phyloP scores from a whole-genome alignment of 352 stramenopile species.

The Pythium pyrilobum region DNA sequence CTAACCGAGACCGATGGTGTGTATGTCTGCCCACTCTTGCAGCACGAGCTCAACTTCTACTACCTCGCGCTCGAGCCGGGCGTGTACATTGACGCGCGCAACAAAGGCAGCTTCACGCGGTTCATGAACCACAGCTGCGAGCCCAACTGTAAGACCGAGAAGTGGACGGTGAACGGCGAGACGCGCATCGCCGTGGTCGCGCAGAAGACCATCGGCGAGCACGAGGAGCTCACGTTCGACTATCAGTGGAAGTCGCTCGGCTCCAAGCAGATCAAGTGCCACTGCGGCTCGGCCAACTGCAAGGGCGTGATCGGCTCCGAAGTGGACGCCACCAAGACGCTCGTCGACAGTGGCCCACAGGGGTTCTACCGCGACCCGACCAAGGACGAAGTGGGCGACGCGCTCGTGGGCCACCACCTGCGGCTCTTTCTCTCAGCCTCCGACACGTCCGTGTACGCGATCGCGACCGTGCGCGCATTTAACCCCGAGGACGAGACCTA shows the following conservation, averaged over 20 bases:
- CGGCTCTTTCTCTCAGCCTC: constrained; percentile 55
- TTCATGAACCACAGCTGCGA: constrained; percentile 97
- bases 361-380: constrained; percentile 69
- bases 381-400: constrained; percentile 36
- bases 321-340: constrained; percentile 21
- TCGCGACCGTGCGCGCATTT: constrained; percentile 15
- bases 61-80: constrained; percentile 76
- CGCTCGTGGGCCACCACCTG: constrained; percentile 50
- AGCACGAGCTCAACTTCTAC: constrained; percentile 87
- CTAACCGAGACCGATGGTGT: too few species aligned
- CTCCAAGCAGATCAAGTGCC: constrained; percentile 76
- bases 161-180: constrained; percentile 90
- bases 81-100: constrained; percentile 86
- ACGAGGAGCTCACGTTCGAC: constrained; percentile 95
- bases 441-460: constrained; percentile 52
- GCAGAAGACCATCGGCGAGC: constrained; percentile 77
- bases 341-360: constrained; percentile 30
- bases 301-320: constrained; percentile 75
- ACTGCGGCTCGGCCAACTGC: constrained; percentile 56
- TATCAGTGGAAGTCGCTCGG: constrained; percentile 93
- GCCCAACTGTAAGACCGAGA: constrained; percentile 94
- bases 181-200: constrained; percentile 94
- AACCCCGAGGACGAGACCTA: constrained; percentile 40
- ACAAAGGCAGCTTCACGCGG: constrained; percentile 91
- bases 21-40: too few species aligned